Base-by-base conservation (phyloP, 805 yeast genomes). In the Candida khao-thaluensis region DNA sequence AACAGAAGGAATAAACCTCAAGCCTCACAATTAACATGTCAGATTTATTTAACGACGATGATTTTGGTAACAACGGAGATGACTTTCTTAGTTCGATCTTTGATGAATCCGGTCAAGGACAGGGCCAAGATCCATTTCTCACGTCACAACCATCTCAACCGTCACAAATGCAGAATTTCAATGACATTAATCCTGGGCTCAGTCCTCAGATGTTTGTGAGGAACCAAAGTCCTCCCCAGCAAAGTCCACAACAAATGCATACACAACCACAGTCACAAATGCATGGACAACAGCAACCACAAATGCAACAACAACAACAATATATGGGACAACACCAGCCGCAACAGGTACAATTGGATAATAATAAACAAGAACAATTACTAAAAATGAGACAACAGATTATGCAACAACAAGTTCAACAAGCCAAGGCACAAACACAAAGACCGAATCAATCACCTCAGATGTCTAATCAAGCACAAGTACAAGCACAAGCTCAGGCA, bases 11-110 rank as follows among this genome's bases (percentile, higher is more conserved):
- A n/a, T n/a, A n/a, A n/a, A n/a, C n/a, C n/a, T n/a, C n/a, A n/a
- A n/a, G n/a, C n/a, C n/a, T n/a, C n/a, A n/a, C n/a, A n/a, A n/a
- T n/a, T n/a, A 37, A 14, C 23, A 66, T 67, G 72, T 50, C 69
- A 29, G 74, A 70, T 37, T 71, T 76, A 75, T 55, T 69, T 44
- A 68, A 66, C 49, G 73, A 70, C 18, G 60, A 57, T 39, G 60
- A 57, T 40, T 60, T 59, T 40, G 31, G 29, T 25, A 26, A 15
- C 35, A 37, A 28, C 36, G 42, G 38, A 22, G 63, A 61, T 42
- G 66, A 66, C 35, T 69, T 70, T 42, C 58, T 69, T 48, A 62
- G 57, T 44, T 60, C 59, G 26, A 58, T 66, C 34, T 57, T 59
- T 42, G 62, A 59, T 20, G 59, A 49, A 35, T 46, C 43, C 24